A percentile compares a stretch with the other conserved stretches of the same genome.
Evolutionary conservation across 331 rosid species (phyloP).

Genomic region (Stylosanthes scabra): DNA sequence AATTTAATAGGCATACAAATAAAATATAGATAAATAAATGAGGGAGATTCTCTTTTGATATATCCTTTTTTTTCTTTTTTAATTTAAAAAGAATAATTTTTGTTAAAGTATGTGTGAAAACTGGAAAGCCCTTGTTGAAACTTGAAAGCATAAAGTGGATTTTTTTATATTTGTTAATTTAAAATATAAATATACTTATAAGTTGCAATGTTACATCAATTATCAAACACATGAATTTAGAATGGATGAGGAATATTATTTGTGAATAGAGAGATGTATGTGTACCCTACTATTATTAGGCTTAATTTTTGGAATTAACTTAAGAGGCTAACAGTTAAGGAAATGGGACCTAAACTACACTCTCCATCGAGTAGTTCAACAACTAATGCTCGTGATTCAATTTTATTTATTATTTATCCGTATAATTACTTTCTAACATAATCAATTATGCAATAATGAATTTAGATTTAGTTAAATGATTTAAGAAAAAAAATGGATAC

Average conservation of each 20-base stretch:
- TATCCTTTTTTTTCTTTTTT: neutral
- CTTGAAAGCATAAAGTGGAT: conserved; percentile 37
- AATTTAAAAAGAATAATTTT: conserved; percentile 30
- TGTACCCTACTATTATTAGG: too few species aligned
- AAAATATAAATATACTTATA: too few species aligned
- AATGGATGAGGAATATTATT: too few species aligned
- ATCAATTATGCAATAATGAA: too few species aligned
- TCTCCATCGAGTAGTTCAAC: conserved; percentile 24
- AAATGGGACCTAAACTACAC: conserved; percentile 5
- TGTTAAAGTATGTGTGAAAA: conserved; percentile 18
- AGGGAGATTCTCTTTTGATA: conserved; percentile 48
- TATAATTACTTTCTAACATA: too few species aligned
- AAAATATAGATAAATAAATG: neutral
- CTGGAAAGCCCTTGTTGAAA: conserved; percentile 14
- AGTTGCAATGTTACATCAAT: too few species aligned
- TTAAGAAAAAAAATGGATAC: too few species aligned
- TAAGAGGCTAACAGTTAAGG: neutral
- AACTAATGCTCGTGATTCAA: conserved; percentile 37
- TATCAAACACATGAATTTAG: too few species aligned
- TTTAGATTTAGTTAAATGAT: too few species aligned
- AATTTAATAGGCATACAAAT: conserved; percentile 2
- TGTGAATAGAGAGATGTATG: too few species aligned
- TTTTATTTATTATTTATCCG: conserved; percentile 21
- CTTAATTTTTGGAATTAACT: neutral
- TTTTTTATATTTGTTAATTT: too few species aligned